These are phyloP conservation scores for Triticum monococcum DNA, from an alignment of 176 grass and related monocot species.

Conservation along the genomic window DNA sequence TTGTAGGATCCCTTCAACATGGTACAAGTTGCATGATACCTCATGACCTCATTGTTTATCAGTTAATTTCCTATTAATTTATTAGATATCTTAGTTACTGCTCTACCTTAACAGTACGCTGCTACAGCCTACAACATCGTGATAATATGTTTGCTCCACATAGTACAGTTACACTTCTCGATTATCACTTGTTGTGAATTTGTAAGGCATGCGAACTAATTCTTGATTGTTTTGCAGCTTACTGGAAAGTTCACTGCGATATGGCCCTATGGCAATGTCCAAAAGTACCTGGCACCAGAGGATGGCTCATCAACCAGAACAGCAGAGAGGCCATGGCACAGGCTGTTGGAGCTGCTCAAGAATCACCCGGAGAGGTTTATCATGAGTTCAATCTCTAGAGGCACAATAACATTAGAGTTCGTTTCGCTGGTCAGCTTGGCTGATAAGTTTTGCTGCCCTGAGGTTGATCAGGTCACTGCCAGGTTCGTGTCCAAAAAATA, in stretches of 20 bases:
- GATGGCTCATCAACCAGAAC: no score
- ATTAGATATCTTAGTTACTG: background rate
- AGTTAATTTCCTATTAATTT: background rate
- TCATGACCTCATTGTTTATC: background rate
- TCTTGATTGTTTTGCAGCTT: slow-evolving; percentile 43
- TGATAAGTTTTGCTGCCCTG: background rate
- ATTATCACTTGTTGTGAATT: background rate
- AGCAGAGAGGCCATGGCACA: no score
- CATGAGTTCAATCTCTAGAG: no score
- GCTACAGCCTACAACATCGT: background rate
- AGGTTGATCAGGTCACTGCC: background rate
- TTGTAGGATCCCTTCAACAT: background rate
- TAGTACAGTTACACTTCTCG: background rate
- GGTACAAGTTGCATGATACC: background rate
- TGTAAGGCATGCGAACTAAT: background rate
- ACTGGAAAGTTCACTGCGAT: slow-evolving; percentile 34
- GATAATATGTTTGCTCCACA: background rate
- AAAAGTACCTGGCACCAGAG: slow-evolving; percentile 36
- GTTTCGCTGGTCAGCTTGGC: background rate
- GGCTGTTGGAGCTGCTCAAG: no score
- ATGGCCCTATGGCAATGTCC: slow-evolving; percentile 44
- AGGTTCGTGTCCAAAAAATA: background rate
- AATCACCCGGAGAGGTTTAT: no score
- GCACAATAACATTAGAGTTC: no score
- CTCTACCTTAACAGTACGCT: no score